Evolutionary conservation across 179 eudicot genomes (phyloP), one percentile per base, ranked within the genome.

Genomic region (Beta corolliflora): DNA sequence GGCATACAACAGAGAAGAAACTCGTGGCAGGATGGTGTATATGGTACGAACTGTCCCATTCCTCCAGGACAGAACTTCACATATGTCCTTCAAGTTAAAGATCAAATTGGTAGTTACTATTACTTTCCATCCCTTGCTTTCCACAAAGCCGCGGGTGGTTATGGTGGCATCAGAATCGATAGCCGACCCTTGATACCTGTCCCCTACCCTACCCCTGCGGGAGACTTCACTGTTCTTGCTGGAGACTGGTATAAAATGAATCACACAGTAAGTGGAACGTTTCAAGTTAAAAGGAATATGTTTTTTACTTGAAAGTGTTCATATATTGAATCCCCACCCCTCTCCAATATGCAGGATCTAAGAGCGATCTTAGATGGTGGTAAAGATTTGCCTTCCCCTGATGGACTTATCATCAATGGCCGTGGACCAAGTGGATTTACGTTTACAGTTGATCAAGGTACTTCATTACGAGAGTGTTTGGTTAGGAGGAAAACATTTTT

Each of bases 81-180:
- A 6, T 84, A 86, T 79, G 83, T 81, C 13, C 86, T 83, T 13
- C 88, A 86, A 83, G 84, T 83, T 55, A 86, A 86, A 59, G 88
- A 86, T 76, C 88, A 86, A 61, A 86, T 86, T 59, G 89, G 89
- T 19, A 86, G 89, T 63, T 86, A 78, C 86, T 86, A 67, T 48
- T 86, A 86, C 44, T 86, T 86, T 63, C 89, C 89, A 3, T 86
- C 89, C 25, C 85, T 86, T 50, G 84, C 85, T 21, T 86, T 86
- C 81, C 88, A 86, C 86, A 86, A 84, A 76, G 86, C 88, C 8
- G 88, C 88, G 0, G 88, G 88, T n/a, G 89, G 86, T 67, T 86
- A 81, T 67, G 89, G 89, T 44, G 83, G 89, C 81, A 84, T 86
- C 56, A 78, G 79, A 61, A 65, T 86, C 3, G 83, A 79, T 65